Conservation (phyloP, 2,329 filamentous ascomycete species). For the Arthrobotrys sinensis region DNA sequence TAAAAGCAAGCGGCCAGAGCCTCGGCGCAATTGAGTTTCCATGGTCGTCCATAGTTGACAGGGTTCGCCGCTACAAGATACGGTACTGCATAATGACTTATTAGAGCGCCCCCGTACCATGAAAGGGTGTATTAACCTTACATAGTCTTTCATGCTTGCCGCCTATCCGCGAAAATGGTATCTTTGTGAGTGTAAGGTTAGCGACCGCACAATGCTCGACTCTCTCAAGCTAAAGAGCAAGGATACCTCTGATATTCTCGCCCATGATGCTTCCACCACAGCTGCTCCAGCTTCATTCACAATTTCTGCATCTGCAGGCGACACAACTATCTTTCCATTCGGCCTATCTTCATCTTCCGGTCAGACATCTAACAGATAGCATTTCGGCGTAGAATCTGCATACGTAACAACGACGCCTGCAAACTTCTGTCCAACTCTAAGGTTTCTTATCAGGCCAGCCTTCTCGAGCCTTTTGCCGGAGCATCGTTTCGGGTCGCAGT, state of each 20-base stretch:
- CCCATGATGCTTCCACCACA: conserved; percentile 98
- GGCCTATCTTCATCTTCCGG: conserved; percentile 69
- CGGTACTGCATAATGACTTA: conserved; percentile 73
- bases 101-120: not conserved
- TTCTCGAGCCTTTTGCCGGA: conserved; percentile 95
- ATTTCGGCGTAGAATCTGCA: conserved; percentile 57
- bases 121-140: conserved; percentile 64
- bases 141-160: conserved; percentile 89
- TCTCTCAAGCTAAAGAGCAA: not conserved
- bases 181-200: conserved; percentile 17
- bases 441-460: conserved; percentile 91
- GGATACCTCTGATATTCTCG: conserved; percentile 84
- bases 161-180: conserved; percentile 88
- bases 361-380: conserved; percentile 22
- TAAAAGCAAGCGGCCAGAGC: conserved; percentile 92
- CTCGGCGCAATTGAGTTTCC: conserved; percentile 95
- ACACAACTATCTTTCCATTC: conserved; percentile 88
- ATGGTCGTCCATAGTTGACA: conserved; percentile 97
- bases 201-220: not conserved
- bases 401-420: conserved; percentile 90
- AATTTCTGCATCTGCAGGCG: conserved; percentile 83
- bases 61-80: conserved; percentile 97
- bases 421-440: conserved; percentile 92
- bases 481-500: conserved; percentile 97
- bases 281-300: conserved; percentile 92